These are phyloP conservation scores for Calamus simplicifolius DNA, from an alignment of 176 grass and related monocot genomes.

Conservation along the genomic window DNA sequence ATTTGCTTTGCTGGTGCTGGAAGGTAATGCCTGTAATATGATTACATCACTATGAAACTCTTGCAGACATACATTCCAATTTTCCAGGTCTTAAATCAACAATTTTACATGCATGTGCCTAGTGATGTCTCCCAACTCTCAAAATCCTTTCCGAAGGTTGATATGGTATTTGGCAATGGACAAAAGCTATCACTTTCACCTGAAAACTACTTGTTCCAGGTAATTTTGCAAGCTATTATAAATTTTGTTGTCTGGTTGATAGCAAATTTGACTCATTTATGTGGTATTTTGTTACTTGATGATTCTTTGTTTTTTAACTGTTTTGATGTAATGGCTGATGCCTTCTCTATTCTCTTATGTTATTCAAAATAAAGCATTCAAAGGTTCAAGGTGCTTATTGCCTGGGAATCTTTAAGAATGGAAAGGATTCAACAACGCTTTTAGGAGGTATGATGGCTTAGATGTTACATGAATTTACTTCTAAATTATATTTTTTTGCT, in stretches of 20 bases:
- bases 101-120: slow-evolving; percentile 2
- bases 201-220: slow-evolving; percentile 99
- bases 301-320: too few relatives aligned
- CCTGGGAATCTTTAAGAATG: slow-evolving; percentile 97
- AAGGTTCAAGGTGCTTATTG: slow-evolving; percentile 97
- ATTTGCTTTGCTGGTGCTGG: slow-evolving; percentile 96
- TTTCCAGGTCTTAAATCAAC: too few relatives aligned
- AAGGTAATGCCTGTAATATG: slow-evolving; percentile 45
- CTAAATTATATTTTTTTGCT: too few relatives aligned
- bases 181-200: slow-evolving; percentile 88
- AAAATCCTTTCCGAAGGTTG: slow-evolving; percentile 74
- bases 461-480: neutral
- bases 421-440: slow-evolving; percentile 93
- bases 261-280: neutral
- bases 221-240: slow-evolving; percentile 14
- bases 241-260: too few relatives aligned
- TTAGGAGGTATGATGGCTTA: slow-evolving; percentile 68
- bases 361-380: slow-evolving; percentile 69
- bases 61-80: too few relatives aligned
- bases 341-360: slow-evolving; percentile 19
- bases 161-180: slow-evolving; percentile 97
- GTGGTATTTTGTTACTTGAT: neutral
- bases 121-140: slow-evolving; percentile 67
- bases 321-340: neutral
- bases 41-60: too few relatives aligned